Percentiles rank a stretch among this genome's conserved stretches.
Conservation (phyloP, 495 filamentous ascomycete genomes). For the Coniosporium apollinis region DNA sequence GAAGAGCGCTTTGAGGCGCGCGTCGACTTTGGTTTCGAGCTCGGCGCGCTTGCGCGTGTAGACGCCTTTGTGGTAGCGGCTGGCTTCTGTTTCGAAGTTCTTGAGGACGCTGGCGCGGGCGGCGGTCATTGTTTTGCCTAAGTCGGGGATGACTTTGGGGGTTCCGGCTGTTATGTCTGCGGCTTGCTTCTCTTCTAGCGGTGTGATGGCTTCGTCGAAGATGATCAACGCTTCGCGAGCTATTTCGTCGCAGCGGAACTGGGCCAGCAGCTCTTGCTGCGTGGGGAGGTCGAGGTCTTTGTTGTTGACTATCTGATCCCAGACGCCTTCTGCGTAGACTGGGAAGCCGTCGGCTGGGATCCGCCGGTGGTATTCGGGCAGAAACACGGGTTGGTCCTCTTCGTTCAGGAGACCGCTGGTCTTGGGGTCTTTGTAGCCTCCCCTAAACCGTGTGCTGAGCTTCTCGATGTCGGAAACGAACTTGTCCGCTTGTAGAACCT, state of each 20-base stretch:
- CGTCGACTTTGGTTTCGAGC: slow-evolving; percentile 71
- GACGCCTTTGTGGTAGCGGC: slow-evolving; percentile 89
- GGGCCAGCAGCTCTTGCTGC: slow-evolving; percentile 89
- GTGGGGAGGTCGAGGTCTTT: slow-evolving; percentile 95
- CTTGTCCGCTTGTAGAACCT: slow-evolving; percentile 87
- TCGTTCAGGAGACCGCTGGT: slow-evolving; percentile 36
- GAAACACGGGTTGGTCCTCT: slow-evolving; percentile 58
- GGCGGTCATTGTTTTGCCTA: slow-evolving; percentile 57
- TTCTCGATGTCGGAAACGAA: slow-evolving; percentile 68
- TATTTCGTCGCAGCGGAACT: slow-evolving; percentile 97
- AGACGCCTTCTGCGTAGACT: slow-evolving; percentile 79
- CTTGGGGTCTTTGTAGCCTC: slow-evolving; percentile 53
- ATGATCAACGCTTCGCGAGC: slow-evolving; percentile 62
- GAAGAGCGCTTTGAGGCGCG: slow-evolving; percentile 72
- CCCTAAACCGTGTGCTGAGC: slow-evolving; percentile 63
- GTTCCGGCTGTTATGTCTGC: slow-evolving; percentile 54
- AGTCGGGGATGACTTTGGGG: slow-evolving; percentile 50
- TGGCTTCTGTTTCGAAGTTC: slow-evolving; percentile 75
- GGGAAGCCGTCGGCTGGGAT: slow-evolving; percentile 94
- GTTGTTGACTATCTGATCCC: slow-evolving; percentile 97
- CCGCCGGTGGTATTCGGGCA: slow-evolving; percentile 85
- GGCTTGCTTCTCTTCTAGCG: slow-evolving; percentile 73
- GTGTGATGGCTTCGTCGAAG: slow-evolving; percentile 67
- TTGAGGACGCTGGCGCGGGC: slow-evolving; percentile 60
- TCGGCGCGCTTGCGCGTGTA: slow-evolving; percentile 72